Percentiles rank a stretch among this genome's conserved stretches.
These are phyloP conservation scores for Vitis cinerea DNA, from an alignment of 164 flowering plant species.

Conservation along the genomic window DNA sequence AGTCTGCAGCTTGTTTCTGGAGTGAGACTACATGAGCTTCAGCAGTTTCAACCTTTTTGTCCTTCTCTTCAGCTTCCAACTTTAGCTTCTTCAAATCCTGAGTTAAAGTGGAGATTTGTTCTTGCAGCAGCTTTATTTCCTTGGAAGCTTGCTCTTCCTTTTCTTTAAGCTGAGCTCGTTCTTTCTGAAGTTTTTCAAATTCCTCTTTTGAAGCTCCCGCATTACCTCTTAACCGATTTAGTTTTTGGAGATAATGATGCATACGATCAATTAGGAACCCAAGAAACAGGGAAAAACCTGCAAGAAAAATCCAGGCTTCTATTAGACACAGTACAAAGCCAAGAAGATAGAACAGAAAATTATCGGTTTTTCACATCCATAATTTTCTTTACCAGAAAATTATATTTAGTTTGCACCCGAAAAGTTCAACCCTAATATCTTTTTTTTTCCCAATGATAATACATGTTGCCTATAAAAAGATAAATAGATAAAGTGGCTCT, in stretches of 20 bases:
- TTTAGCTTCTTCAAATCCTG: conserved; percentile 63
- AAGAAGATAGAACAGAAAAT: background rate
- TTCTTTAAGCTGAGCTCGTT: conserved; percentile 47
- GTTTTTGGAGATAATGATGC: conserved; percentile 76
- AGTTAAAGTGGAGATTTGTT: conserved; percentile 46
- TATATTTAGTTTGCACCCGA: no score
- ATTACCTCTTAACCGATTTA: conserved; percentile 42
- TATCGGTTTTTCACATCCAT: background rate
- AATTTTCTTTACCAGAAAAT: no score
- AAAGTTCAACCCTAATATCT: no score
- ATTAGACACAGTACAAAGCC: background rate
- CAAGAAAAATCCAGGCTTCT: conserved; percentile 12
- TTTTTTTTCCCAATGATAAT: no score
- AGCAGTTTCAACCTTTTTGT: conserved; percentile 62
- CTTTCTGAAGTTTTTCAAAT: conserved; percentile 62
- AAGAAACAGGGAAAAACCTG: conserved; percentile 85
- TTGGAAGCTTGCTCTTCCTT: conserved; percentile 64
- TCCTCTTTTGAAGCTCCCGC: conserved; percentile 58
- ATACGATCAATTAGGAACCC: conserved; percentile 79
- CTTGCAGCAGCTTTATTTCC: conserved; percentile 51
- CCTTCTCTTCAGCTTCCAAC: conserved; percentile 63
- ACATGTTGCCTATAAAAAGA: no score
- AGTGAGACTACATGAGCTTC: conserved; percentile 78
- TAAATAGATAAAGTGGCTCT: no score
- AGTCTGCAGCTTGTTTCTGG: conserved; percentile 87